Evolutionary conservation across 2,329 filamentous ascomycete species (phyloP).

Genomic region (Aspergillus tanneri): DNA sequence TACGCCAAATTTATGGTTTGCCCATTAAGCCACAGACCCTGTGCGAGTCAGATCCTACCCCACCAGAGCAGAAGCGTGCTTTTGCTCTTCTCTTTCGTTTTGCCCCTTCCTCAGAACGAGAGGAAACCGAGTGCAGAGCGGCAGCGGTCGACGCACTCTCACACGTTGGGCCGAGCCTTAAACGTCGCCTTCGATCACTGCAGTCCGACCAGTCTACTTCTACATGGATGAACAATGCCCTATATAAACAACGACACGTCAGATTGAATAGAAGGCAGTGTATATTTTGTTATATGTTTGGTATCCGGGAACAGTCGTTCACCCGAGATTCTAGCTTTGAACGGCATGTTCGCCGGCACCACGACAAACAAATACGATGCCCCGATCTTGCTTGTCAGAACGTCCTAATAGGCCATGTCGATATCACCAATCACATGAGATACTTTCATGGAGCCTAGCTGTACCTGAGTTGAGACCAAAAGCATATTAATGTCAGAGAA

Average conservation of each 20-base stretch:
- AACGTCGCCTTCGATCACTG: background rate
- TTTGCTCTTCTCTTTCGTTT: background rate
- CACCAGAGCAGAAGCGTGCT: background rate
- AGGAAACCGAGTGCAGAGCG: background rate
- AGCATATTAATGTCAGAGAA: too few species aligned
- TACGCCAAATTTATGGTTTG: too few species aligned
- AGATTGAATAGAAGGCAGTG: background rate
- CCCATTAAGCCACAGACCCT: too few species aligned
- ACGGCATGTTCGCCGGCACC: background rate
- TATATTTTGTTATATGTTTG: background rate
- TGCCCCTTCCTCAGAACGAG: background rate
- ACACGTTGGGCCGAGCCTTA: background rate
- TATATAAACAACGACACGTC: background rate
- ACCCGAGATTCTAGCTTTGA: background rate
- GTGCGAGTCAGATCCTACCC: background rate
- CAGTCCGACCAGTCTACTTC: background rate
- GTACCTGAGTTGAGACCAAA: too few species aligned
- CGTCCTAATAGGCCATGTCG: background rate
- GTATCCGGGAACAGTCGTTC: background rate
- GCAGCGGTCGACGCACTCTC: background rate
- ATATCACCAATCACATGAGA: background rate
- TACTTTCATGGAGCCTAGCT: background rate
- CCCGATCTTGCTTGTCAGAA: background rate
- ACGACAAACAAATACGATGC: background rate
- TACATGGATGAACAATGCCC: background rate